Percentiles rank a stretch among this genome's conserved stretches.
phyloP scores from a whole-genome alignment of 768 basidiomycete genomes.

The Tulasnella sp. region DNA sequence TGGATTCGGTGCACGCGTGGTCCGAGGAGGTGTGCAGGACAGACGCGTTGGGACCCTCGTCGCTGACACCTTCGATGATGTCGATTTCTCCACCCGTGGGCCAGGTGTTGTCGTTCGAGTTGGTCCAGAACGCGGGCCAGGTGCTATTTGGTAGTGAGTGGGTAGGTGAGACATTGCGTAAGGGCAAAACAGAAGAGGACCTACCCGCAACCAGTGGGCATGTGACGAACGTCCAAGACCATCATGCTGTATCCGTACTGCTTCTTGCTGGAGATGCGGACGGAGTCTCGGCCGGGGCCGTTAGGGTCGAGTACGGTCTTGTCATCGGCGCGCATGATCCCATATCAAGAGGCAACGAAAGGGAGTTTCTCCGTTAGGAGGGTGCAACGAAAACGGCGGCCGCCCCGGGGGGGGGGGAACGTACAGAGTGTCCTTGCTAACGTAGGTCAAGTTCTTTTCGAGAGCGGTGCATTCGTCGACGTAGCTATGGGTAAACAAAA shows the following conservation, averaged over 20 bases:
- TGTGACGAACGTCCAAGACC: conserved; percentile 52
- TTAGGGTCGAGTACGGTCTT: conserved; percentile 45
- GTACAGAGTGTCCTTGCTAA: conserved; percentile 39
- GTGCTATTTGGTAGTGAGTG: too few relatives aligned
- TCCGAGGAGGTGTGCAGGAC: conserved; percentile 34
- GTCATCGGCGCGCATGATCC: conserved; percentile 51
- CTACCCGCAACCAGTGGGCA: conserved; percentile 47
- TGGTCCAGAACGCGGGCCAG: conserved; percentile 46
- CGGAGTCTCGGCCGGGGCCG: conserved; percentile 58
- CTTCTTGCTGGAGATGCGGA: conserved; percentile 53
- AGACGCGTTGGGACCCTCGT: conserved; percentile 24
- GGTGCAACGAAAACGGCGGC: too few relatives aligned
- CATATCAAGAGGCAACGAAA: too few relatives aligned
- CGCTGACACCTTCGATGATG: conserved; percentile 36
- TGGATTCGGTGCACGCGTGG: conserved; percentile 54
- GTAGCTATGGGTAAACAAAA: conserved; percentile 41
- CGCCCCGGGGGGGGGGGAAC: background rate
- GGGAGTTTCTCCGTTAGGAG: background rate
- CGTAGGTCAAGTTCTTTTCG: conserved; percentile 53
- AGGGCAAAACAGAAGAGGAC: background rate
- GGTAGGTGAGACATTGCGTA: background rate
- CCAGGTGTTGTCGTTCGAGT: conserved; percentile 38
- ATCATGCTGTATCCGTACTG: conserved; percentile 51
- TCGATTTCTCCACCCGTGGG: conserved; percentile 41
- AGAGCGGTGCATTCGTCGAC: conserved; percentile 48